Conservation (phyloP, 2,329 filamentous ascomycete genomes). For the Hysterium pulicare region DNA sequence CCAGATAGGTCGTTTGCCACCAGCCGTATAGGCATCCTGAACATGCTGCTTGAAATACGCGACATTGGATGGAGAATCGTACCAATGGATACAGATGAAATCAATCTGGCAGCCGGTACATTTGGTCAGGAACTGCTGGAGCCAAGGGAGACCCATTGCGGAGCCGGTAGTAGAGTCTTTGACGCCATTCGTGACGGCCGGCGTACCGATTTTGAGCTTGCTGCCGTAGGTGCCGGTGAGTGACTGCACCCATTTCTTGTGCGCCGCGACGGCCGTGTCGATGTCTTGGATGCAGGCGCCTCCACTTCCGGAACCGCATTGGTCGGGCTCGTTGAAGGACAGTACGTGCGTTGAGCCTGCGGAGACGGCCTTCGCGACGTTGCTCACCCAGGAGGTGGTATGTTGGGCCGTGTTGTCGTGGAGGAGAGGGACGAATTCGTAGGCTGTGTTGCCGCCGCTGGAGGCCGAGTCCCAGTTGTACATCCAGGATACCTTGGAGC, state of each 20-base stretch:
- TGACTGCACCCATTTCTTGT: constrained; percentile 20
- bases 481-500: constrained; percentile 53
- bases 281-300: constrained; percentile 26
- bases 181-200: constrained; percentile 28
- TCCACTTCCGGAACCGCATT: constrained; percentile 14
- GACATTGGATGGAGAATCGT: constrained; percentile 19
- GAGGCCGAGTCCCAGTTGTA: constrained; percentile 64
- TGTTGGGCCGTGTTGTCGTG: constrained; percentile 12
- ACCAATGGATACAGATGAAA: constrained; percentile 36
- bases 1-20: constrained; percentile 48
- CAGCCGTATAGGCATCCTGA: constrained; percentile 32
- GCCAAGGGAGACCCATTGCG: constrained; percentile 21
- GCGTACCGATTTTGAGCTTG: constrained; percentile 26
- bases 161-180: constrained; percentile 10
- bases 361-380: constrained; percentile 12
- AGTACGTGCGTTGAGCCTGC: constrained; percentile 22
- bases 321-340: constrained; percentile 36
- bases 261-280: constrained; percentile 8
- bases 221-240: constrained; percentile 10
- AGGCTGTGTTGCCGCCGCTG: constrained; percentile 33
- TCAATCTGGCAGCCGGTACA: constrained; percentile 32
- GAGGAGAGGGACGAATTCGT: constrained; percentile 60
- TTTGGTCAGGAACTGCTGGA: constrained; percentile 21
- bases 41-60: constrained; percentile 37
- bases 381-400: constrained; percentile 16